Base-by-base conservation (phyloP, 2,329 filamentous ascomycete species). In the Sclerotinia trifoliorum region DNA sequence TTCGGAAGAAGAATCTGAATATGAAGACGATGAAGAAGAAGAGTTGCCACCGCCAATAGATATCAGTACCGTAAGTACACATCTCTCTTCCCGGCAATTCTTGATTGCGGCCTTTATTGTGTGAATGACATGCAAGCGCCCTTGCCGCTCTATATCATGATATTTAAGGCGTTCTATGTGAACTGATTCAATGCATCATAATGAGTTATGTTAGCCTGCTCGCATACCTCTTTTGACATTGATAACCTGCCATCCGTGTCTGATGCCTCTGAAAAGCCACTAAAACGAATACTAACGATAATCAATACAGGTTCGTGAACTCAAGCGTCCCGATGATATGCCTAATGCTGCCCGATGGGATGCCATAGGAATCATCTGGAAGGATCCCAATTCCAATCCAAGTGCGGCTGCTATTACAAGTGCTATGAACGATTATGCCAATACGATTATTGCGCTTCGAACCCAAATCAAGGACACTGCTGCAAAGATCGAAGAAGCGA, bases 271-370 rank as follows among this genome's bases (percentile, higher is more conserved):
- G 11, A 42, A 51, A 39, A 13, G 1, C 32, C 17, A 62, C n/a
- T 24, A 13, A 51, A 51, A 35, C n/a, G 15, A 26, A 64, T 52
- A 10, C 64, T 67, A 65, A 70, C 56, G 15, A 13, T 39, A 52
- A 51, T 62, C 5, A 19, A 62, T 26, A 62, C 62, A 78, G 77
- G 72, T 78, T 67, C 76, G 76, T 39, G 73, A 71, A 21, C 21
- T 61, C 42, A 66, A 48, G 3, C 75, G 76, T 17, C 85, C 85
- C 1, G 70, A 73, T 11, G 81, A 85, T 60, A 77, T 79, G 13
- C 78, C 80, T 21, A 83, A 82, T 68, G 83, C 81, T 32, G 82
- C 83, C 32, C 81, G 80, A 3, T 87, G 84, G 84, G 85, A 87
- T 73, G 79, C 81, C 0, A 80, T 84, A 70, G 83, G 83, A 24